A percentile compares a stretch with the other conserved stretches of the same genome.
Evolutionary conservation across 2,329 filamentous ascomycete species (phyloP).

Genomic region (Cercospora janseana): DNA sequence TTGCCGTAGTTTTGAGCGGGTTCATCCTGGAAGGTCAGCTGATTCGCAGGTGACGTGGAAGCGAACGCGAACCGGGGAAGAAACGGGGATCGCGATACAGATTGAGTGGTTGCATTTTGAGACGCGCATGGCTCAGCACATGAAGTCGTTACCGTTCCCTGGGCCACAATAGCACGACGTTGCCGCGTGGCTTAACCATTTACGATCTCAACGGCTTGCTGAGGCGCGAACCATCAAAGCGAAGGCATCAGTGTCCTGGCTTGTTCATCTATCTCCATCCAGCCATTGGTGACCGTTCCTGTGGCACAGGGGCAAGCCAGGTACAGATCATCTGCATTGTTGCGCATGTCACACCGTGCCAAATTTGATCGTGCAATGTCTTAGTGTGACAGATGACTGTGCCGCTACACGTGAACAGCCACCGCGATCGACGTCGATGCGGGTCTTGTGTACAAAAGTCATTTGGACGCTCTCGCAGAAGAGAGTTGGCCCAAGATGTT

Average conservation of each 20-base stretch:
- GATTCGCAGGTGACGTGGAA: too few relatives aligned
- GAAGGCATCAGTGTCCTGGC: too few relatives aligned
- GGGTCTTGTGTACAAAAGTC: not conserved
- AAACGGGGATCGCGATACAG: too few relatives aligned
- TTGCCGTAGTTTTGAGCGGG: too few relatives aligned
- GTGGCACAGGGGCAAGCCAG: not conserved
- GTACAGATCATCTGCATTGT: conserved; percentile 9
- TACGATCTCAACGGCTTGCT: not conserved
- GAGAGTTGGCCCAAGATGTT: not conserved
- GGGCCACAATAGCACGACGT: not conserved
- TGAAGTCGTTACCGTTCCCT: too few relatives aligned
- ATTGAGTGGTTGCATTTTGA: too few relatives aligned
- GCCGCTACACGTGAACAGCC: conserved; percentile 21
- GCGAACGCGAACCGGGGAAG: too few relatives aligned
- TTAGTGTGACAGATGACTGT: conserved; percentile 28
- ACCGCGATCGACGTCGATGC: not conserved
- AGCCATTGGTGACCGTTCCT: too few relatives aligned
- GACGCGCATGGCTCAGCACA: too few relatives aligned
- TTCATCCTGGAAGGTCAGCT: too few relatives aligned
- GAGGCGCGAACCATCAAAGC: too few relatives aligned
- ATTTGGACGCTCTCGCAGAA: not conserved
- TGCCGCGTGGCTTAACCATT: conserved; percentile 6
- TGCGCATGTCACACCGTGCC: conserved; percentile 8
- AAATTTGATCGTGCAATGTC: not conserved
- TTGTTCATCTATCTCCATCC: too few relatives aligned